These are phyloP conservation scores for Erysiphe neolycopersici DNA, from an alignment of 2,329 filamentous ascomycete species.

Conservation along the genomic window DNA sequence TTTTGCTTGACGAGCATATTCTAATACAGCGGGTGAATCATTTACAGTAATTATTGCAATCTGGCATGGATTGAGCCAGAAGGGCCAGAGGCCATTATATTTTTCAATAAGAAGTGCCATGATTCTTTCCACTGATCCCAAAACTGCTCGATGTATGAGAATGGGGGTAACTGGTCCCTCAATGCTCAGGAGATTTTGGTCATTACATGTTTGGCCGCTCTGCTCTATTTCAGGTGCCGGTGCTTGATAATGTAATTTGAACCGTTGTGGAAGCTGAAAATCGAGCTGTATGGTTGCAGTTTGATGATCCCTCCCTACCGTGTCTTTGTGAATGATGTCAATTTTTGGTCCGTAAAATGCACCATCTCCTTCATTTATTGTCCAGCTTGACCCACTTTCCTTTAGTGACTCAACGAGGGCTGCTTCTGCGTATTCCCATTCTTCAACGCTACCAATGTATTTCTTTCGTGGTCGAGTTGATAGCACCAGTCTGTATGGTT, in stretches of 20 bases:
- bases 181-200: slow-evolving; percentile 21
- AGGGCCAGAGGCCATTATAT: slow-evolving; percentile 56
- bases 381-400: slow-evolving; percentile 39
- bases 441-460: slow-evolving; percentile 47
- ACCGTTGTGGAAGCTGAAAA: slow-evolving; percentile 67
- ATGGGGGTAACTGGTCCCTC: slow-evolving; percentile 42
- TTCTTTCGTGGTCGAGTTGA: slow-evolving; percentile 54
- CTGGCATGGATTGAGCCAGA: slow-evolving; percentile 68
- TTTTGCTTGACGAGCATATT: slow-evolving; percentile 7
- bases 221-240: slow-evolving; percentile 36
- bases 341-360: slow-evolving; percentile 88
- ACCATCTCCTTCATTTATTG: slow-evolving; percentile 53
- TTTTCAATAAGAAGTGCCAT: slow-evolving; percentile 69
- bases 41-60: slow-evolving; percentile 50
- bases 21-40: slow-evolving; percentile 17
- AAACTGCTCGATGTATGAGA: slow-evolving; percentile 59
- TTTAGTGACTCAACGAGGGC: slow-evolving; percentile 37
- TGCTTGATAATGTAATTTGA: slow-evolving; percentile 47
- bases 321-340: slow-evolving; percentile 57
- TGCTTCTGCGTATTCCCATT: slow-evolving; percentile 42
- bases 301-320: slow-evolving; percentile 65
- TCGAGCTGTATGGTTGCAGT: slow-evolving; percentile 75
- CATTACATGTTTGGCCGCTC: slow-evolving; percentile 22
- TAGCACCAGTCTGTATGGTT: slow-evolving; percentile 46
- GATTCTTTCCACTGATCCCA: slow-evolving; percentile 62